phyloP scores from a whole-genome alignment of 1,284 basidiomycete species.

The Chalciporus sp. region DNA sequence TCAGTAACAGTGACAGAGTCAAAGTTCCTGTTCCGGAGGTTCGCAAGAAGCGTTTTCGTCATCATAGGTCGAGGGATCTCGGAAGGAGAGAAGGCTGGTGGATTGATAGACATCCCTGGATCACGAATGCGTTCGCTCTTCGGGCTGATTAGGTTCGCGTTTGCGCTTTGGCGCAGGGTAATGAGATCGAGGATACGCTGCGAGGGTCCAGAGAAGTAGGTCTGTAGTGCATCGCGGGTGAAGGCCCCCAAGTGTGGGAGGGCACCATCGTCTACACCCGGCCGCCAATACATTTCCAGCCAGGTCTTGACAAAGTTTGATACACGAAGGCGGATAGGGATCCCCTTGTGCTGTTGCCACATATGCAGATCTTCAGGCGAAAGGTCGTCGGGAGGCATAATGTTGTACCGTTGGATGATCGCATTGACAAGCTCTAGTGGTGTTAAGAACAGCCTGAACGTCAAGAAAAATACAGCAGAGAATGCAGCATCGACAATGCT shows the following conservation, averaged over 20 bases:
- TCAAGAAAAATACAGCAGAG: conserved; percentile 89
- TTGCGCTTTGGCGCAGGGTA: conserved; percentile 49
- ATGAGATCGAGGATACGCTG: conserved; percentile 78
- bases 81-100: conserved; percentile 53
- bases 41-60: conserved; percentile 75
- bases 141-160: conserved; percentile 49
- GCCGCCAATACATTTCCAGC: conserved; percentile 90
- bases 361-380: conserved; percentile 64
- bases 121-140: conserved; percentile 65
- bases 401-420: conserved; percentile 82
- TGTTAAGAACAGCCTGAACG: conserved; percentile 92
- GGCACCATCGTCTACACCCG: conserved; percentile 62
- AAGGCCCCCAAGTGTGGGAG: conserved; percentile 66
- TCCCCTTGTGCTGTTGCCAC: conserved; percentile 86
- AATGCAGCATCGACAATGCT: conserved; percentile 85
- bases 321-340: conserved; percentile 87
- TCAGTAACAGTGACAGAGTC: conserved; percentile 76
- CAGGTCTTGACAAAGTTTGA: conserved; percentile 93
- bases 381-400: conserved; percentile 61
- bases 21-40: conserved; percentile 63
- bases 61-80: conserved; percentile 83
- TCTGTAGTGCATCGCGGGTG: conserved; percentile 59
- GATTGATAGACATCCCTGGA: conserved; percentile 69
- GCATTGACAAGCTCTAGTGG: conserved; percentile 77
- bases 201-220: conserved; percentile 68